Base-by-base conservation (phyloP, 2,329 filamentous ascomycete species). In the Stagonosporopsis cucurbitacearum region DNA sequence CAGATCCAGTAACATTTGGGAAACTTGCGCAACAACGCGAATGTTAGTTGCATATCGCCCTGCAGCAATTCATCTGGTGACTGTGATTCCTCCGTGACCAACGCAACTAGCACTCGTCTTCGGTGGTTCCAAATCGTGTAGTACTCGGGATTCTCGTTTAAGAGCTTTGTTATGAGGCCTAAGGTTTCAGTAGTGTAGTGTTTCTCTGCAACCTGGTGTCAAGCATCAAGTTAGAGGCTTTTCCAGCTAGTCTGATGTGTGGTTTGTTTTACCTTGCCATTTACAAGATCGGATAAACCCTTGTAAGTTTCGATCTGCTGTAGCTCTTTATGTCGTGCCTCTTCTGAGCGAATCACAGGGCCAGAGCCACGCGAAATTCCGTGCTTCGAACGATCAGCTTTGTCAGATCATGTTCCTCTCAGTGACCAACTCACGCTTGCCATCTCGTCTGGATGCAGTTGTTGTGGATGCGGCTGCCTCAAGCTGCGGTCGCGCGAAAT, bases 1-100 rank as follows among this genome's bases (percentile, higher is more conserved):
- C 95, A 99, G 69, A 99, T 94, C 94, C 95, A 98, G 79, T 99
- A 99, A 81, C 95, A 98, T 75, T 99, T 99, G 6, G 95, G 95
- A 63, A 87, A 94, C 63, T 92, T 86, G 62, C 91, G 84, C 45
- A 99, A 84, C 19, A 99, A 83, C 0, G 91, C 91, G 36, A 97
- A 85, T 30, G 94, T 88, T 70, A 97, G 96, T 43, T 80, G 79
- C 30, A 99, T 81, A 73, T 99, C 95, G 51, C 84, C 80, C 42
- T 85, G 83, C 58, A 98, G 82, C 28, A 88, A 71, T 2, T 86
- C 78, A 37, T 80, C 73, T 26, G 79, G 72, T 39, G 72, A 66
- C 58, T 75, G 58, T 17, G 50, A 42, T 3, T 50, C 32, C 22
- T 60, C 57, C 19, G 59, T 50, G 73, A 91, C 80, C 46, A 86